A percentile compares a stretch with the other conserved stretches of the same genome.
phyloP scores from a whole-genome alignment of 495 filamentous ascomycete genomes.

The Penicillium crystallinum region DNA sequence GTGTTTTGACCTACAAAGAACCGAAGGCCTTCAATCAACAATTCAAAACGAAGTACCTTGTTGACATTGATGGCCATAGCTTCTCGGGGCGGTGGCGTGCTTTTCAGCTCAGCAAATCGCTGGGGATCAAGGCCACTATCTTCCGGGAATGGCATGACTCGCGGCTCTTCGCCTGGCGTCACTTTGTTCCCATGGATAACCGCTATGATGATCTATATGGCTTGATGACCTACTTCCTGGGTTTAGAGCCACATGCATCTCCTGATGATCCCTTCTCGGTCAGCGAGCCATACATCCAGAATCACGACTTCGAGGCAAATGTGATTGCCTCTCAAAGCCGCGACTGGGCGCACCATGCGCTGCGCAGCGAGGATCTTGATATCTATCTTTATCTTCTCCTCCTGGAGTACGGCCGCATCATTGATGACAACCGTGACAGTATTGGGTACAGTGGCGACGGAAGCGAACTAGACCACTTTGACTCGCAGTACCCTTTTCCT shows the following conservation, averaged over 20 bases:
- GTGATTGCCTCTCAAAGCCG: slow-evolving; percentile 58
- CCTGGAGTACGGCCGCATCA: slow-evolving; percentile 65
- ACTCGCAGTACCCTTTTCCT: slow-evolving; percentile 13
- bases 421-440: slow-evolving; percentile 58
- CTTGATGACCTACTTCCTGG: slow-evolving; percentile 76
- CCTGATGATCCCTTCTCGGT: background rate
- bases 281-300: slow-evolving; percentile 14
- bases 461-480: slow-evolving; percentile 23
- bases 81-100: slow-evolving; percentile 68
- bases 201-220: slow-evolving; percentile 70
- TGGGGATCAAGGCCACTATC: slow-evolving; percentile 68
- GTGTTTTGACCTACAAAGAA: slow-evolving; percentile 23
- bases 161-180: slow-evolving; percentile 63
- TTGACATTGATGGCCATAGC: slow-evolving; percentile 68
- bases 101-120: slow-evolving; percentile 57
- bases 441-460: slow-evolving; percentile 60
- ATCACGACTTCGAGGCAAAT: slow-evolving; percentile 55
- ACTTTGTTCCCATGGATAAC: slow-evolving; percentile 84
- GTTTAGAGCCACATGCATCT: slow-evolving; percentile 30
- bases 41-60: slow-evolving; percentile 56
- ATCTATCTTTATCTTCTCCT: slow-evolving; percentile 64
- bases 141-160: slow-evolving; percentile 75
- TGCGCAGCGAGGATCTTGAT: slow-evolving; percentile 67
- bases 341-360: slow-evolving; percentile 63
- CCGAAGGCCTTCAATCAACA: slow-evolving; percentile 39